Conservation (phyloP, 2,329 filamentous ascomycete genomes). For the Chaetomium olivaceum region DNA sequence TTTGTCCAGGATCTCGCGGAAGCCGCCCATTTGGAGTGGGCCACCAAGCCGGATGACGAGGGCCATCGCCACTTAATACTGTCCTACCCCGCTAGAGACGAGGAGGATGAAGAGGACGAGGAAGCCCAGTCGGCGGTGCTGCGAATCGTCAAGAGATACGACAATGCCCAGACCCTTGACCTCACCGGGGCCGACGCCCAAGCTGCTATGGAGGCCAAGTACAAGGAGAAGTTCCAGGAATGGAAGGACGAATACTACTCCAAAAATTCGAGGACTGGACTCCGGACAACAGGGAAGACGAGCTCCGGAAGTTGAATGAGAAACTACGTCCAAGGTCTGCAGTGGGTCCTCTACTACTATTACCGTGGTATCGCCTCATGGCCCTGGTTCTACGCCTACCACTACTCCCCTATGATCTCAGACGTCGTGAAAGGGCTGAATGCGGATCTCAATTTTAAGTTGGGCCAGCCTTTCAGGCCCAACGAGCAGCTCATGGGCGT, state of each 20-base stretch:
- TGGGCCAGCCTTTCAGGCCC: slow-evolving; percentile 92
- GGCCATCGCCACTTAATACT: slow-evolving; percentile 56
- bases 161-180: slow-evolving; percentile 84
- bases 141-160: slow-evolving; percentile 85
- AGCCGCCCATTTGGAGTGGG: slow-evolving; percentile 58
- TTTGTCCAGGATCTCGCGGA: slow-evolving; percentile 87
- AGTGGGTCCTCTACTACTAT: slow-evolving; percentile 98
- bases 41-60: slow-evolving; percentile 58
- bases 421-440: slow-evolving; percentile 87
- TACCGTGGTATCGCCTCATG: slow-evolving; percentile 96
- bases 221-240: slow-evolving; percentile 82
- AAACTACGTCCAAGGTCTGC: slow-evolving; percentile 98
- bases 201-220: slow-evolving; percentile 76
- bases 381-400: slow-evolving; percentile 97
- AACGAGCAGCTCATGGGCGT: slow-evolving; percentile 99
- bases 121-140: slow-evolving; percentile 81
- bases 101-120: slow-evolving; percentile 75
- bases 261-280: slow-evolving; percentile 88
- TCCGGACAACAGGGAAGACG: slow-evolving; percentile 70
- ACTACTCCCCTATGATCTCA: slow-evolving; percentile 92
- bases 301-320: slow-evolving; percentile 80
- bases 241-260: slow-evolving; percentile 97
- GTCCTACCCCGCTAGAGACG: slow-evolving; percentile 61
- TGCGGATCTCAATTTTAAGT: slow-evolving; percentile 86
- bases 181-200: slow-evolving; percentile 76